A percentile compares a stretch with the other conserved stretches of the same genome.
Conservation (phyloP, 768 basidiomycete genomes). For the Lactarius pseudohatsudake region DNA sequence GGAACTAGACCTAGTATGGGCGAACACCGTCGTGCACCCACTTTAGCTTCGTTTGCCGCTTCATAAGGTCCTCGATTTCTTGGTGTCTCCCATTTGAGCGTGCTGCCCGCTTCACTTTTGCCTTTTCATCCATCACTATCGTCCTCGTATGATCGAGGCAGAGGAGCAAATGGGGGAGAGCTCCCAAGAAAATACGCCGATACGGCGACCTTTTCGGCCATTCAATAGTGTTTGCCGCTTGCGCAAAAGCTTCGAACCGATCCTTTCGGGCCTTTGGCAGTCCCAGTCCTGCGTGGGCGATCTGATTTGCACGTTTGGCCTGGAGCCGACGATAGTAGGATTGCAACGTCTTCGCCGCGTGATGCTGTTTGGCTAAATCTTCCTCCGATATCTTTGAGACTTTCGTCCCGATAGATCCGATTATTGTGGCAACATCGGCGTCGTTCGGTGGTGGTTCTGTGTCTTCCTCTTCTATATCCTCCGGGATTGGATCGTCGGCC, state of each 20-base stretch:
- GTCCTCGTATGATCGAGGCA: constrained; percentile 17
- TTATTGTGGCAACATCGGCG: constrained; percentile 9
- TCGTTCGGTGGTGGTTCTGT: neutral
- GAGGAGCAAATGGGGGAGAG: constrained; percentile 26
- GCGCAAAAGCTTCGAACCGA: constrained; percentile 16
- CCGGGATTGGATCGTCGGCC: neutral
- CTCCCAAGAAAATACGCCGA: constrained; percentile 26
- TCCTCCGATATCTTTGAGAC: constrained; percentile 8
- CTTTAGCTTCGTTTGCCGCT: too few relatives aligned
- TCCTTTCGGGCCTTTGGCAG: constrained; percentile 14
- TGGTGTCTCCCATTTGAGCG: constrained; percentile 10
- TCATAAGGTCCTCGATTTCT: constrained; percentile 23
- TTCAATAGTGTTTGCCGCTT: constrained; percentile 2
- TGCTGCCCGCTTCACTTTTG: constrained; percentile 15
- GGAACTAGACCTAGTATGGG: too few relatives aligned
- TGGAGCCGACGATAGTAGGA: constrained; percentile 13
- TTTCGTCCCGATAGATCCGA: constrained; percentile 17
- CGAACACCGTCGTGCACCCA: neutral
- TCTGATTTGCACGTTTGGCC: constrained; percentile 4
- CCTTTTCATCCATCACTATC: constrained; percentile 15
- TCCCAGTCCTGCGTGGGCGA: constrained; percentile 18
- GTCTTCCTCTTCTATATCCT: constrained; percentile 19
- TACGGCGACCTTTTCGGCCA: constrained; percentile 22
- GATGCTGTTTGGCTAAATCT: neutral
- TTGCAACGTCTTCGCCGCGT: constrained; percentile 20